A percentile compares a stretch with the other conserved stretches of the same genome.
Evolutionary conservation across 768 basidiomycete genomes (phyloP).

Genomic region (Termitomyces sp.): DNA sequence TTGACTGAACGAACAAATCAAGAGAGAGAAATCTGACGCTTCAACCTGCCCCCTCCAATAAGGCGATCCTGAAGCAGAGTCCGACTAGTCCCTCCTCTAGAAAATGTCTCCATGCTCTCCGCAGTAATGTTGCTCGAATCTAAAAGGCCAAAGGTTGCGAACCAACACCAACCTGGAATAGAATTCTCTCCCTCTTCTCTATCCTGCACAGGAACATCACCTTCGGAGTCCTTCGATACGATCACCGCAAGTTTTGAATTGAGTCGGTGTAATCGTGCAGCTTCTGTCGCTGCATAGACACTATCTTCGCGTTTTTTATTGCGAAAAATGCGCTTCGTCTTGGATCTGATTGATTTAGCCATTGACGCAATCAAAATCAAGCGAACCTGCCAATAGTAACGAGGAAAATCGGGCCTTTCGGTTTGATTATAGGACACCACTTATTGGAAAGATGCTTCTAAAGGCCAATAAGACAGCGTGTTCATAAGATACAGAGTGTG

Average conservation of each 20-base stretch:
- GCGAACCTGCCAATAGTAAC: neutral
- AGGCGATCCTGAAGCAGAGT: conserved; percentile 10
- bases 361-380: conserved; percentile 32
- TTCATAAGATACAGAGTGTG: neutral
- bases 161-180: conserved; percentile 69
- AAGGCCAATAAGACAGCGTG: neutral
- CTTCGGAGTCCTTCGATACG: conserved; percentile 39
- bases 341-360: conserved; percentile 85
- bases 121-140: conserved; percentile 57
- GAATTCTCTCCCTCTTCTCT: conserved; percentile 36
- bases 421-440: neutral
- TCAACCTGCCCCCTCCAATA: conserved; percentile 13
- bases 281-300: conserved; percentile 74
- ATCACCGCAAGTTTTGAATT: conserved; percentile 60
- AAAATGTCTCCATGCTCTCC: conserved; percentile 43
- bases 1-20: conserved; percentile 29
- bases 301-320: conserved; percentile 73
- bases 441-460: neutral
- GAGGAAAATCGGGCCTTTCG: neutral
- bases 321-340: conserved; percentile 76
- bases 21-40: conserved; percentile 32
- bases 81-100: conserved; percentile 12
- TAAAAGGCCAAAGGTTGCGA: conserved; percentile 53
- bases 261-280: conserved; percentile 73
- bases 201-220: conserved; percentile 32